Conservation (phyloP, 1,284 basidiomycete genomes). For the Cystobasidium sp. region DNA sequence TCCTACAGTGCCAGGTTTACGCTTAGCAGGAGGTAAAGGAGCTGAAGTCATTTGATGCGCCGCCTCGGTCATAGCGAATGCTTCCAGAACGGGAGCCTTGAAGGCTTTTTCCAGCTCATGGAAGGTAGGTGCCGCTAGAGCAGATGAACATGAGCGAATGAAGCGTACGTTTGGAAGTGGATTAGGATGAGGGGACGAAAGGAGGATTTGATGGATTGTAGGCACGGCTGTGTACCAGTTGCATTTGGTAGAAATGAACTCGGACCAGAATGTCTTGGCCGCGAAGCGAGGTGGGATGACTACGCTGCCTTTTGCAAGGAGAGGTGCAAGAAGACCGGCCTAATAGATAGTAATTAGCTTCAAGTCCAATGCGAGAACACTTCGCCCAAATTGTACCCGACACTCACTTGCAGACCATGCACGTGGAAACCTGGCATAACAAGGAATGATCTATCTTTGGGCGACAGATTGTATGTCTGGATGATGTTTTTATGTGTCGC, state of each 20-base stretch:
- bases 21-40: constrained; percentile 55
- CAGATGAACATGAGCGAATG: constrained; percentile 61
- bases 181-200: constrained; percentile 57
- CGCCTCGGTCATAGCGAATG: constrained; percentile 57
- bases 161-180: constrained; percentile 60
- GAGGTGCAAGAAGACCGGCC: constrained; percentile 67
- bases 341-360: constrained; percentile 56
- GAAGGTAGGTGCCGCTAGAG: constrained; percentile 59
- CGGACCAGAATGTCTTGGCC: constrained; percentile 66
- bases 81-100: constrained; percentile 61
- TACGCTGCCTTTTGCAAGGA: constrained; percentile 65
- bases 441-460: constrained; percentile 59
- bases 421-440: constrained; percentile 75
- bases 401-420: constrained; percentile 54
- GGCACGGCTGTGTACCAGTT: constrained; percentile 64
- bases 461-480: constrained; percentile 65
- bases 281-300: constrained; percentile 67
- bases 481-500: constrained; percentile 67
- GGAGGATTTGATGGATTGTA: constrained; percentile 62
- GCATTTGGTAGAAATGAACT: constrained; percentile 61
- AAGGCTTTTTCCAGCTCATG: constrained; percentile 59
- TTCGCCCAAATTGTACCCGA: neutral
- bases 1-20: constrained; percentile 61
- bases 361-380: neutral
- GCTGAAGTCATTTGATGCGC: constrained; percentile 61